Percentiles rank a stretch among this genome's conserved stretches.
These are phyloP conservation scores for Boletus reticulatus DNA, from an alignment of 768 basidiomycete species.

Conservation along the genomic window DNA sequence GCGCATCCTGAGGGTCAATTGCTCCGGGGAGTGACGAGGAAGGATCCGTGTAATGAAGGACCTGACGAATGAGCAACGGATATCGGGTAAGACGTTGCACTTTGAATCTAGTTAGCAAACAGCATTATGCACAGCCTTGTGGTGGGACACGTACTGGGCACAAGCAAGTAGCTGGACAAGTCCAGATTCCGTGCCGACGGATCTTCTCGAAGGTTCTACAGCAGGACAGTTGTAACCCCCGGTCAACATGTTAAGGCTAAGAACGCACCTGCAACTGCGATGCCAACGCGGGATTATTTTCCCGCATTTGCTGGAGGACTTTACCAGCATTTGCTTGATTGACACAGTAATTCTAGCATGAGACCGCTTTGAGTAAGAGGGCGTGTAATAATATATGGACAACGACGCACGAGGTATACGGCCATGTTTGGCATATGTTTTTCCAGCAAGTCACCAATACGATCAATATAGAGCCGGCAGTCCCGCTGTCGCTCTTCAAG, in stretches of 20 bases:
- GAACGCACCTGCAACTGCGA: slow-evolving; percentile 60
- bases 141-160: slow-evolving; percentile 64
- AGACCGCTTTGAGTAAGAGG: background rate
- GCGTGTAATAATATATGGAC: background rate
- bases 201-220: slow-evolving; percentile 71
- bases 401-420: slow-evolving; percentile 66
- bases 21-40: slow-evolving; percentile 23
- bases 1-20: background rate
- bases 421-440: slow-evolving; percentile 73
- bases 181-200: slow-evolving; percentile 79
- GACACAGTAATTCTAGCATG: slow-evolving; percentile 76
- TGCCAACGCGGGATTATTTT: slow-evolving; percentile 63
- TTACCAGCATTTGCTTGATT: slow-evolving; percentile 81
- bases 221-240: background rate
- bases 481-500: slow-evolving; percentile 91
- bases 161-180: slow-evolving; percentile 85
- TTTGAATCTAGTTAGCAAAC: slow-evolving; percentile 26
- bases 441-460: slow-evolving; percentile 81
- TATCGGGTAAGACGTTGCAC: slow-evolving; percentile 97
- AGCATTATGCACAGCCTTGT: background rate
- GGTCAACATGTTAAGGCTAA: slow-evolving; percentile 2
- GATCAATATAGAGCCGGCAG: slow-evolving; percentile 88
- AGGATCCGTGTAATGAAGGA: slow-evolving; percentile 73
- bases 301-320: slow-evolving; percentile 69
- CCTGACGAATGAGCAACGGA: slow-evolving; percentile 84